Evolutionary conservation across 208 protist species (phyloP).

Genomic region (Acanthamoeba healyi): DNA sequence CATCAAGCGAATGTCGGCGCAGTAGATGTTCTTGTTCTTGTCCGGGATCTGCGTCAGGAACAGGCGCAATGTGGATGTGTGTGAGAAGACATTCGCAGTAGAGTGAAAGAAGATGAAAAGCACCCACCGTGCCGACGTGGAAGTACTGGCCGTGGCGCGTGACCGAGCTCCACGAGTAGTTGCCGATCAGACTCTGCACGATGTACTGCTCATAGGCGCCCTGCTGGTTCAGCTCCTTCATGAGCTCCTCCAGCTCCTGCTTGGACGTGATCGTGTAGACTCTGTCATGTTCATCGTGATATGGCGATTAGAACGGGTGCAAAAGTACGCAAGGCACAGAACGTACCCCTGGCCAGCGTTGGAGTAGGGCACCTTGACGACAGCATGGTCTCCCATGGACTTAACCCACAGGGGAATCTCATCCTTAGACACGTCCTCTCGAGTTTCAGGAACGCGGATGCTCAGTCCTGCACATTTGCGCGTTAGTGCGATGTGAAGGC

Average conservation of each 20-base stretch:
- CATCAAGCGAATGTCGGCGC: constrained; percentile 89
- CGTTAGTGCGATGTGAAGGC: too few relatives aligned
- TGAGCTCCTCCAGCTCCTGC: constrained; percentile 87
- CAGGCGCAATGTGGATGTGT: neutral
- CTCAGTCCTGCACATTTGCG: constrained; percentile 40
- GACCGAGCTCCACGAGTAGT: constrained; percentile 82
- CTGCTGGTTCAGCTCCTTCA: constrained; percentile 79
- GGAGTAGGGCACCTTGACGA: constrained; percentile 86
- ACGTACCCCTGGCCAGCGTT: constrained; percentile 75
- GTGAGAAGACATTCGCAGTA: too few relatives aligned
- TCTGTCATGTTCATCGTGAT: too few relatives aligned
- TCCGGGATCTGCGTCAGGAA: constrained; percentile 79
- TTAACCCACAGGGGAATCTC: constrained; percentile 86
- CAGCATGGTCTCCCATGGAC: constrained; percentile 85
- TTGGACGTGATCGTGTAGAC: constrained; percentile 89
- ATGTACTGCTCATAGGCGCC: constrained; percentile 88
- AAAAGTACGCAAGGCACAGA: constrained; percentile 23
- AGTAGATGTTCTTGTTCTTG: constrained; percentile 84
- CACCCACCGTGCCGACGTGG: constrained; percentile 78
- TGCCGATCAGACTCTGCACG: constrained; percentile 89
- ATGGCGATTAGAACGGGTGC: neutral
- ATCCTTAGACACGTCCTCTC: constrained; percentile 80
- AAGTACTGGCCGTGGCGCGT: constrained; percentile 79
- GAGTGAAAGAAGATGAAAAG: neutral
- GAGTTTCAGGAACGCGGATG: constrained; percentile 84